Conservation (phyloP, 2,329 filamentous ascomycete genomes). For the Fusarium sp. region DNA sequence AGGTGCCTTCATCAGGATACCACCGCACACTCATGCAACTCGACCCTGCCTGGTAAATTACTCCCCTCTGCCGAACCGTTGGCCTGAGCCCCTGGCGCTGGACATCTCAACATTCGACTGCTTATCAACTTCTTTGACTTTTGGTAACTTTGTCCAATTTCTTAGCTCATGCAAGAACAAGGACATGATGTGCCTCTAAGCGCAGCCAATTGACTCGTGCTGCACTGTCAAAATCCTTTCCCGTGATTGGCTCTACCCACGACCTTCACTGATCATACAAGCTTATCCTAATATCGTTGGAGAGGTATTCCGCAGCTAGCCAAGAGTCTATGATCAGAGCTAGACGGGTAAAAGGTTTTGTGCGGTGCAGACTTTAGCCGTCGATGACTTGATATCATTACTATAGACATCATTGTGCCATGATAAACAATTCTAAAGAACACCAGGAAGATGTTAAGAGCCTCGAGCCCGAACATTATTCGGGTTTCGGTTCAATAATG, state of each 20-base stretch:
- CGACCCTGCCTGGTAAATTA: conserved; percentile 9
- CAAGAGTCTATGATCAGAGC: conserved; percentile 14
- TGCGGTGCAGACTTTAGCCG: conserved; percentile 16
- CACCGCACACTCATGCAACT: conserved; percentile 28
- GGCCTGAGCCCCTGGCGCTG: conserved; percentile 44
- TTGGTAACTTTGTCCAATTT: conserved; percentile 7
- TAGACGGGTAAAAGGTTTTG: conserved; percentile 37
- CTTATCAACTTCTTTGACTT: neutral
- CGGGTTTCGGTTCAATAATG: neutral
- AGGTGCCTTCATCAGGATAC: conserved; percentile 9
- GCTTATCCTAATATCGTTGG: conserved; percentile 28
- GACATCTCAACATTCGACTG: conserved; percentile 35
- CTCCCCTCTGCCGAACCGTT: conserved; percentile 40
- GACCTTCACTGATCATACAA: conserved; percentile 21
- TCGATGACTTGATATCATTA: neutral
- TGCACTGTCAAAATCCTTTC: neutral
- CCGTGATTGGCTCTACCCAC: conserved; percentile 36
- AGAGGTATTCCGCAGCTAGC: conserved; percentile 4
- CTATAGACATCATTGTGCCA: neutral
- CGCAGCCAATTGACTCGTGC: conserved; percentile 28
- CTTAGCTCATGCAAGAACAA: conserved; percentile 33
- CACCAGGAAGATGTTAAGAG: neutral
- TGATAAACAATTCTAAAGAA: neutral
- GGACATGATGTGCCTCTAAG: conserved; percentile 16
- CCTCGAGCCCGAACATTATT: neutral